A percentile compares a stretch with the other conserved stretches of the same genome.
Conservation (phyloP, 805 yeast genomes). For the Pichia phayaonensis region DNA sequence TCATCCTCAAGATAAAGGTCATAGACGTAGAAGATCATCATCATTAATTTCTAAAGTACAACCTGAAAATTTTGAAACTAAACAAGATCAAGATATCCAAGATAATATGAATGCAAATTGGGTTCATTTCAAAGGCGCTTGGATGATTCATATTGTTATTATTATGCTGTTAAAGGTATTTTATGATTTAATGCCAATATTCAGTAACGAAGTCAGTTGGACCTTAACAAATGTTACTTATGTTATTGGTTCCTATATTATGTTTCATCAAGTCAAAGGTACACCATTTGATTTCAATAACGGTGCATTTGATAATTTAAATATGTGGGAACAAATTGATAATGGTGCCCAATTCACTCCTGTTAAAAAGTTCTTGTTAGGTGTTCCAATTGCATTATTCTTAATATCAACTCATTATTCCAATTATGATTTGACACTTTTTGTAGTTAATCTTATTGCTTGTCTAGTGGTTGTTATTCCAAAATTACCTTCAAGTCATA, state of each 20-base stretch:
- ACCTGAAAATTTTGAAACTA: slow-evolving; percentile 87
- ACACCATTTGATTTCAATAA: slow-evolving; percentile 95
- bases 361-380: slow-evolving; percentile 82
- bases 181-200: slow-evolving; percentile 74
- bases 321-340: slow-evolving; percentile 95
- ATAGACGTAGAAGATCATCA: slow-evolving; percentile 66
- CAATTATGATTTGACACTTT: slow-evolving; percentile 71
- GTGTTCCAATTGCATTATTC: slow-evolving; percentile 87
- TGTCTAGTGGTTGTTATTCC: slow-evolving; percentile 88
- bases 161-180: slow-evolving; percentile 66
- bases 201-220: slow-evolving; percentile 83
- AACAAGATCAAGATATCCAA: slow-evolving; percentile 80
- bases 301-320: slow-evolving; percentile 91
- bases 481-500: slow-evolving; percentile 75
- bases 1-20: slow-evolving; percentile 25
- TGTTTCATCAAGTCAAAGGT: slow-evolving; percentile 96
- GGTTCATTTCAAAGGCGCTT: slow-evolving; percentile 95
- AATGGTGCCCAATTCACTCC: slow-evolving; percentile 97
- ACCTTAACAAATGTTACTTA: slow-evolving; percentile 86
- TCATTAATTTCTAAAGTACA: slow-evolving; percentile 86
- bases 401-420: slow-evolving; percentile 85
- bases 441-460: slow-evolving; percentile 70
- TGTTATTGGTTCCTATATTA: slow-evolving; percentile 84
- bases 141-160: slow-evolving; percentile 86
- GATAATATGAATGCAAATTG: slow-evolving; percentile 92